Conservation (phyloP, 352 stramenopile genomes). For the Globisporangium uncinulatum region DNA sequence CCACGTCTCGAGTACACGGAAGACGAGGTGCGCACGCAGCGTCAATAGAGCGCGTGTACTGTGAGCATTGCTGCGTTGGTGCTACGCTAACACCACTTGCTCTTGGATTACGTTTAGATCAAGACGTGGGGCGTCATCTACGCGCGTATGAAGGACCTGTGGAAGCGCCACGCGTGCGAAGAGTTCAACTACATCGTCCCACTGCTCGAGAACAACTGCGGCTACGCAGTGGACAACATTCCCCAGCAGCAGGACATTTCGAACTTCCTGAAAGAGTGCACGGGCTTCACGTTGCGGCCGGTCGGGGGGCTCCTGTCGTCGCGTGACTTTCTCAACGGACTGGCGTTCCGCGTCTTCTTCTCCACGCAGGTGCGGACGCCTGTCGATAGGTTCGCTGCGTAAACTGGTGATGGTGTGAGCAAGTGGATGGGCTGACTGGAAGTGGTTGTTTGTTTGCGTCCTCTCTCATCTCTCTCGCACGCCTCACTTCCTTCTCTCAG, state of each 20-base stretch:
- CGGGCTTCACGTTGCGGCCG: slow-evolving; percentile 89
- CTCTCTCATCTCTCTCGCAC: not conserved
- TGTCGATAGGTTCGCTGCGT: not conserved
- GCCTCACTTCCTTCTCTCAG: slow-evolving; percentile 21
- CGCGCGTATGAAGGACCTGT: slow-evolving; percentile 92
- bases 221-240: slow-evolving; percentile 92
- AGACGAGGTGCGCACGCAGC: slow-evolving; percentile 80
- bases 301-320: slow-evolving; percentile 95
- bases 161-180: slow-evolving; percentile 93
- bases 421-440: not conserved
- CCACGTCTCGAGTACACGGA: slow-evolving; percentile 93
- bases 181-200: slow-evolving; percentile 96
- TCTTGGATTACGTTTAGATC: slow-evolving; percentile 18
- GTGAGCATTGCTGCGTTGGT: not conserved
- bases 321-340: slow-evolving; percentile 96
- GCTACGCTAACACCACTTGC: not conserved
- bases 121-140: slow-evolving; percentile 92
- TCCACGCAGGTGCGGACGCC: slow-evolving; percentile 79
- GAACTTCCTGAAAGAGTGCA: slow-evolving; percentile 92
- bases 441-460: not conserved
- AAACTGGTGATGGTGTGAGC: not conserved
- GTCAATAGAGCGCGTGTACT: not conserved
- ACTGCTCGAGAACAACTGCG: slow-evolving; percentile 93
- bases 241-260: slow-evolving; percentile 94
- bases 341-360: slow-evolving; percentile 98